Conservation (phyloP, 2,329 filamentous ascomycete genomes). For the Gremmenia infestans region DNA sequence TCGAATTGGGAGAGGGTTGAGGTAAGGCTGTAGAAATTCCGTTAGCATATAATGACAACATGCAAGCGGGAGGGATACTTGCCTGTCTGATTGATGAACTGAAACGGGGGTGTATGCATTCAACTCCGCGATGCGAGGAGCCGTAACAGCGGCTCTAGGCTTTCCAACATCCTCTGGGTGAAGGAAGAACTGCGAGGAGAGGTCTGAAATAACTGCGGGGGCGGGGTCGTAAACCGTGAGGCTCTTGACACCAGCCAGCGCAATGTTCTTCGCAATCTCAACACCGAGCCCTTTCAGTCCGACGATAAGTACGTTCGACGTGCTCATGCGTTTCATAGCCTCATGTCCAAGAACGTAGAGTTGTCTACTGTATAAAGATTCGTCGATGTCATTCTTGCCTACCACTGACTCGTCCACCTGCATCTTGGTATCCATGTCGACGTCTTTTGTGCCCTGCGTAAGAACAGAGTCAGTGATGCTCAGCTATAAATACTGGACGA, state of each 20-base stretch:
- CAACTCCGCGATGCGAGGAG: constrained; percentile 84
- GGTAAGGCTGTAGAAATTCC: constrained; percentile 52
- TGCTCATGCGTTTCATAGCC: constrained; percentile 99
- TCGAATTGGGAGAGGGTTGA: constrained; percentile 77
- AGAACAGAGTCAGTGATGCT: neutral
- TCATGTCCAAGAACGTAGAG: constrained; percentile 67
- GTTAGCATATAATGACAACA: constrained; percentile 13
- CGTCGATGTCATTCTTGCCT: constrained; percentile 59
- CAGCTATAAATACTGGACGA: neutral
- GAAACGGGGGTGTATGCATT: constrained; percentile 93
- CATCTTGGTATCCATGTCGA: constrained; percentile 60
- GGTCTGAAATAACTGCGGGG: constrained; percentile 76
- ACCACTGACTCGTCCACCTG: constrained; percentile 58
- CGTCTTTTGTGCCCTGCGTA: constrained; percentile 45
- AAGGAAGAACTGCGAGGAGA: constrained; percentile 97
- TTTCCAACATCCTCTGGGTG: constrained; percentile 84
- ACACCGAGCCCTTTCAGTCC: constrained; percentile 92
- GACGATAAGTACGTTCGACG: constrained; percentile 88
- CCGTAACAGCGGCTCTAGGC: constrained; percentile 80
- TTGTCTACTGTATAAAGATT: constrained; percentile 69
- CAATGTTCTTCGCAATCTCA: constrained; percentile 98
- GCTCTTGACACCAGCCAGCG: constrained; percentile 96
- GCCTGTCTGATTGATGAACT: constrained; percentile 61
- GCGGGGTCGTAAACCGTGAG: constrained; percentile 88
- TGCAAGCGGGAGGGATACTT: constrained; percentile 18